Evolutionary conservation across 768 basidiomycete genomes (phyloP).

Genomic region (Auriscalpium microsporum): DNA sequence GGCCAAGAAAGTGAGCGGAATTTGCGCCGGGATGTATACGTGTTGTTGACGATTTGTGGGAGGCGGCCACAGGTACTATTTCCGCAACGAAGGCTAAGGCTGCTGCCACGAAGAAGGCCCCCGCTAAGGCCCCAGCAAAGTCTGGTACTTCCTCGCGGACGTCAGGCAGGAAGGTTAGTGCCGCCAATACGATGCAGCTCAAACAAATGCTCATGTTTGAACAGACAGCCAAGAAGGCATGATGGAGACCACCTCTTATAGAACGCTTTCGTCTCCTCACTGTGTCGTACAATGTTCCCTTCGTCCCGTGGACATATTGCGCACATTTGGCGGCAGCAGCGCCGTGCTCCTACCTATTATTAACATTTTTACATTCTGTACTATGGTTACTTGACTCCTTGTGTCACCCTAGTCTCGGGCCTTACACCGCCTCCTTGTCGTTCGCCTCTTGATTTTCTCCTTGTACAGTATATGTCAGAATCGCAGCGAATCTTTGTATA

Average conservation of each 20-base stretch:
- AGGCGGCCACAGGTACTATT: conserved; percentile 43
- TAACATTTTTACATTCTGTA: not conserved
- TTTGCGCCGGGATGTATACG: too few species aligned
- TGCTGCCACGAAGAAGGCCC: conserved; percentile 20
- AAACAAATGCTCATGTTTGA: not conserved
- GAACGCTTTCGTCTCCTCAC: not conserved
- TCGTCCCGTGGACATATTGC: not conserved
- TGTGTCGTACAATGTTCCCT: not conserved
- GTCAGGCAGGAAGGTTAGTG: not conserved
- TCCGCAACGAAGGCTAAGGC: conserved; percentile 26
- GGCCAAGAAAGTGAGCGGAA: conserved; percentile 51
- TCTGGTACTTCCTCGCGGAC: conserved; percentile 3
- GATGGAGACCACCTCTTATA: not conserved
- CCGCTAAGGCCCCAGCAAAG: not conserved
- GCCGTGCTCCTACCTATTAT: conserved; percentile 1
- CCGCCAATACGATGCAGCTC: not conserved
- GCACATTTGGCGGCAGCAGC: not conserved
- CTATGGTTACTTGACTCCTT: not conserved
- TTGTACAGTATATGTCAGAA: too few species aligned
- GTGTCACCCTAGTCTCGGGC: not conserved
- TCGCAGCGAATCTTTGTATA: too few species aligned
- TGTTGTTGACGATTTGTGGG: not conserved
- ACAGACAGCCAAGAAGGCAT: conserved; percentile 1
- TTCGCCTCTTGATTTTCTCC: not conserved
- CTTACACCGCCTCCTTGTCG: not conserved